Conservation (phyloP, 768 basidiomycete species). For the Phlebiopsis gigantea region DNA sequence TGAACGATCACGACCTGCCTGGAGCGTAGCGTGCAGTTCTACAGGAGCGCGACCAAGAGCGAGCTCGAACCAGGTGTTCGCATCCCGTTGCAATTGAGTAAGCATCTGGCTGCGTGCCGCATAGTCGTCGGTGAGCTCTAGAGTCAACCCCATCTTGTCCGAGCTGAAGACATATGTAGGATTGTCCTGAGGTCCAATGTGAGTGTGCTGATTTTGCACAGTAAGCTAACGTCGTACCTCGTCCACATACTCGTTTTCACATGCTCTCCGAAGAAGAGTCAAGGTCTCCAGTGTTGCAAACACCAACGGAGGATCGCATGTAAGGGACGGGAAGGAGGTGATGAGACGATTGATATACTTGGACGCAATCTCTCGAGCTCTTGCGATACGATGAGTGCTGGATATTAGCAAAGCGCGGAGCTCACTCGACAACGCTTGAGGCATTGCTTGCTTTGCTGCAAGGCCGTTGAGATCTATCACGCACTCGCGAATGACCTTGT, state of each 20-base stretch:
- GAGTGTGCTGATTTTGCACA: not conserved
- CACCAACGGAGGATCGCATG: conserved; percentile 86
- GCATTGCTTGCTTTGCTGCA: conserved; percentile 77
- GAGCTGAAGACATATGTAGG: conserved; percentile 82
- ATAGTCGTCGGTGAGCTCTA: conserved; percentile 86
- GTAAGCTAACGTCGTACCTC: conserved; percentile 47
- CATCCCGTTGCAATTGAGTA: conserved; percentile 63
- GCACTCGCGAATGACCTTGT: conserved; percentile 74
- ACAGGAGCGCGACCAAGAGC: conserved; percentile 86
- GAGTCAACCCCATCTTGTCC: conserved; percentile 62
- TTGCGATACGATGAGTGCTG: conserved; percentile 78
- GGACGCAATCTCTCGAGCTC: conserved; percentile 76
- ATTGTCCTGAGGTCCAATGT: conserved; percentile 58
- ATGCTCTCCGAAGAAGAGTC: conserved; percentile 80
- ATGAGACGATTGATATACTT: conserved; percentile 83
- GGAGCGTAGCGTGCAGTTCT: conserved; percentile 87
- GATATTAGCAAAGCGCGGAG: conserved; percentile 69
- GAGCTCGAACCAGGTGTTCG: conserved; percentile 80
- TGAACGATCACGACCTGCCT: conserved; percentile 44
- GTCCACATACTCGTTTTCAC: conserved; percentile 87
- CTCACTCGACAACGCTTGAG: conserved; percentile 61
- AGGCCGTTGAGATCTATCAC: conserved; percentile 65
- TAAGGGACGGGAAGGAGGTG: conserved; percentile 87
- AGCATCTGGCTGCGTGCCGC: conserved; percentile 81
- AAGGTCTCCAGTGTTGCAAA: conserved; percentile 88